Base-by-base conservation (phyloP, 352 stramenopile species). In the Pythium apleroticum region DNA sequence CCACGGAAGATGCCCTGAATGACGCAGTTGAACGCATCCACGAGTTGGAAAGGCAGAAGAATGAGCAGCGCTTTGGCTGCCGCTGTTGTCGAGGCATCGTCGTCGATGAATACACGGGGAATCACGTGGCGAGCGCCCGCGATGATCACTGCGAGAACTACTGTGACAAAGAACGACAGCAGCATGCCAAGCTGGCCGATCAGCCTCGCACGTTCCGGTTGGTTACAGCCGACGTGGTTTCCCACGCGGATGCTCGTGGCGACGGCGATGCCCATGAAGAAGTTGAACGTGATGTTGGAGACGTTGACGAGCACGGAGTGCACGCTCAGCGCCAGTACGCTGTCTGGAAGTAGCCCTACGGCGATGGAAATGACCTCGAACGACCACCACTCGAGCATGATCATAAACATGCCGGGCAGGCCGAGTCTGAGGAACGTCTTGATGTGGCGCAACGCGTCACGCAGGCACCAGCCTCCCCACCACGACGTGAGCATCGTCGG, bases 351-450 rank as follows among this genome's bases (percentile, higher is more conserved):
- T 7, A 89, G 52, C 2, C 83, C 78, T 0, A 78, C 74, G 45
- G 81, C 64, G 24, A 90, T 43, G 15, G 83, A 79, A 43, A 91
- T 71, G 24, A 88, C 65, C 60, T 91, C 83, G 50, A 80, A 90
- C 14, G 79, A 81, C 74, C 80, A 88, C 77, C 77, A 90, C 50
- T 90, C 83, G 56, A 87, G 81, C 15, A 78, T 72, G 67, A 89
- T 79, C 72, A 88, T 86, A 5, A 88, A 46, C 60, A 83, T 70
- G 7, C 74, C 74, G 2, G 81, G 81, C 4, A 90, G 31, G 1
- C 77, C 81, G 25, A 88, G 72, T 28, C 57, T 59, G 7, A 88
- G 63, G 57, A 91, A 85, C 19, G 83, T 60, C 3, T 62, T 67
- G 8, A 78, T 63, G 43, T 86, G 75, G 7, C 63, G 60, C 10